Conservation (phyloP, 2,329 filamentous ascomycete species). For the Graphilbum fragrans region DNA sequence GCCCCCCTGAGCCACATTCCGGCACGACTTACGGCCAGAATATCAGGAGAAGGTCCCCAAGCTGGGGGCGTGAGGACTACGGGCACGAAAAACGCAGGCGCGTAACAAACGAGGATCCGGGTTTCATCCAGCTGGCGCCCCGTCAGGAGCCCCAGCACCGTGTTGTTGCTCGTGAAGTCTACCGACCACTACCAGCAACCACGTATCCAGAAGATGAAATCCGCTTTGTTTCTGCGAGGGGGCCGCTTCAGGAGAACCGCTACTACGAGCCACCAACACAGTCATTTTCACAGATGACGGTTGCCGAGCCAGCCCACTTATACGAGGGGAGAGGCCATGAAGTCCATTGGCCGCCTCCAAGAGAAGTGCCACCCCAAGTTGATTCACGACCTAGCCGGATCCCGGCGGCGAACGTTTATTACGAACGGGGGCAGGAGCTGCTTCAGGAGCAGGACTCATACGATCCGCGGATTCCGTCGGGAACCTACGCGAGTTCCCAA, state of each 20-base stretch:
- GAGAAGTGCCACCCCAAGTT: background rate
- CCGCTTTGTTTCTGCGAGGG: too few relatives aligned
- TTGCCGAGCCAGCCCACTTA: background rate
- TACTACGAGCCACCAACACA: background rate
- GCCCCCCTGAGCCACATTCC: background rate
- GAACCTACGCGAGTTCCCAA: background rate
- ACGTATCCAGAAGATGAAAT: background rate
- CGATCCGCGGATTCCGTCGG: background rate
- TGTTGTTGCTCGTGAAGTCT: too few relatives aligned
- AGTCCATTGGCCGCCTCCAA: background rate
- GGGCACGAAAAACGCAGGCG: constrained; percentile 1
- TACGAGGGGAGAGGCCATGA: background rate
- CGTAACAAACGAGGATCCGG: background rate
- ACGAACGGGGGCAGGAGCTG: background rate
- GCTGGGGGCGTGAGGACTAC: background rate
- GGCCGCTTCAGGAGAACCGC: background rate
- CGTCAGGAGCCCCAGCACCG: background rate
- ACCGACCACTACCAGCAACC: too few relatives aligned
- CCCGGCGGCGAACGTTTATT: background rate
- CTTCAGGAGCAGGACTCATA: background rate
- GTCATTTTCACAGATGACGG: background rate
- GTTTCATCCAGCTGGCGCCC: background rate
- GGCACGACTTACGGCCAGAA: background rate
- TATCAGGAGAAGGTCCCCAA: background rate
- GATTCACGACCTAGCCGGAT: background rate